A percentile compares a stretch with the other conserved stretches of the same genome.
These are phyloP conservation scores for Fusarium keratoplasticum DNA, from an alignment of 2,329 filamentous ascomycete genomes.

Conservation along the genomic window DNA sequence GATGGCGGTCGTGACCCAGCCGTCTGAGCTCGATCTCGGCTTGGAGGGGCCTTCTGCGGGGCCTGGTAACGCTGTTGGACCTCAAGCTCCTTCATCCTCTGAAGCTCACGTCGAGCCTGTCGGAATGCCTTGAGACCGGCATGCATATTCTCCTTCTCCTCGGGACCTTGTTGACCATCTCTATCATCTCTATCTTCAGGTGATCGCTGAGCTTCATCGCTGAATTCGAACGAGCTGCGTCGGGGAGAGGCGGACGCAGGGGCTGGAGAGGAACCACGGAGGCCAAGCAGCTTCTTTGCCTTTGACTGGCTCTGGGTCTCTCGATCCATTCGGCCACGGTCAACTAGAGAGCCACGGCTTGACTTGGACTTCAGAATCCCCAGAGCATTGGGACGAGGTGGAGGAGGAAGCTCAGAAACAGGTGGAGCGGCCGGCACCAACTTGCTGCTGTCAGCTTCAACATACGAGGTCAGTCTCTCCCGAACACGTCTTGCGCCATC, in stretches of 20 bases:
- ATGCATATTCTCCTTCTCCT: constrained; percentile 56
- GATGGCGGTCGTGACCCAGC: constrained; percentile 53
- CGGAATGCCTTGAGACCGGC: constrained; percentile 68
- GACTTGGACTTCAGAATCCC: constrained; percentile 74
- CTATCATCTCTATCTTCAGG: constrained; percentile 28
- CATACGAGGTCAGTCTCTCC: constrained; percentile 77
- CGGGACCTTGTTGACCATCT: constrained; percentile 41
- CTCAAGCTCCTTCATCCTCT: constrained; percentile 67
- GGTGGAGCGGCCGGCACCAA: constrained; percentile 40
- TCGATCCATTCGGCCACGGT: constrained; percentile 56
- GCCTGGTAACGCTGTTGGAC: constrained; percentile 56
- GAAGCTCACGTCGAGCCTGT: constrained; percentile 67
- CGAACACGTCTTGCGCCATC: constrained; percentile 77
- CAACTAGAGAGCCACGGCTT: constrained; percentile 74
- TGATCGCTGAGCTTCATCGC: constrained; percentile 27
- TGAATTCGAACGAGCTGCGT: constrained; percentile 46
- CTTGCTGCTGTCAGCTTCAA: constrained; percentile 68
- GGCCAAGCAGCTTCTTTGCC: constrained; percentile 70
- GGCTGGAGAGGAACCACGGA: constrained; percentile 60
- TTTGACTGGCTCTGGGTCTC: constrained; percentile 60
- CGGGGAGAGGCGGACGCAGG: constrained; percentile 54
- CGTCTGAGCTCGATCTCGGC: constrained; percentile 36
- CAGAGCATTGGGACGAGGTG: constrained; percentile 65
- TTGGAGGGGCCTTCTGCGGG: constrained; percentile 15
- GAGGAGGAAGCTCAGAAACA: constrained; percentile 55